Evolutionary conservation across 768 basidiomycete species (phyloP).

Genomic region (Hypholoma sublateritium): DNA sequence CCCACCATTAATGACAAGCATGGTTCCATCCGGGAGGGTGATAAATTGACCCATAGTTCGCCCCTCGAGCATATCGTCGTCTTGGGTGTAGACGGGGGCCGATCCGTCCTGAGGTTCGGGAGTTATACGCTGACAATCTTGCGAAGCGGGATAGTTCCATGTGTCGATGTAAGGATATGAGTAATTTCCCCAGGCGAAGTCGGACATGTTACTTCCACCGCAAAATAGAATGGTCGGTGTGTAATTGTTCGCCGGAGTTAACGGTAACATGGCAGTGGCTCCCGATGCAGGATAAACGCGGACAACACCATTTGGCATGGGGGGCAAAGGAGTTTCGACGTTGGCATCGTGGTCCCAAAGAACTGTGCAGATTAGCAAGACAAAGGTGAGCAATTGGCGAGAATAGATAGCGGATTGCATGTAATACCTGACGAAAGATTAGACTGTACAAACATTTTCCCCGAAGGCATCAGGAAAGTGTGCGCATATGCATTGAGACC

Average conservation of each 20-base stretch:
- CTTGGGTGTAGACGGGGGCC: constrained; percentile 57
- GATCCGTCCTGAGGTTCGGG: constrained; percentile 80
- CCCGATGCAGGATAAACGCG: constrained; percentile 92
- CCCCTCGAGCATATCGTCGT: constrained; percentile 72
- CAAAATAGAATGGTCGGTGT: constrained; percentile 86
- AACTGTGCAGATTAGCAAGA: constrained; percentile 14
- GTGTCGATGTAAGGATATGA: constrained; percentile 71
- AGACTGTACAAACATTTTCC: constrained; percentile 80
- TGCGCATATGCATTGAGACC: constrained; percentile 80
- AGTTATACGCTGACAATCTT: constrained; percentile 79
- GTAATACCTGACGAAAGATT: constrained; percentile 71
- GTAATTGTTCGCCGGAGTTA: constrained; percentile 89
- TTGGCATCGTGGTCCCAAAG: constrained; percentile 44
- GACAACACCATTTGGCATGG: constrained; percentile 71
- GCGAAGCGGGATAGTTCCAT: constrained; percentile 66
- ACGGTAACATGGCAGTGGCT: constrained; percentile 85
- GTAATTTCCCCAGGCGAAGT: constrained; percentile 75
- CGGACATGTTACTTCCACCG: constrained; percentile 81
- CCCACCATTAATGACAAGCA: constrained; percentile 85
- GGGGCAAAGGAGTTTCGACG: constrained; percentile 59
- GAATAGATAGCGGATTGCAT: constrained; percentile 1
- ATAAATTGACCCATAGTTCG: constrained; percentile 95
- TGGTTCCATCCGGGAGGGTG: constrained; percentile 71
- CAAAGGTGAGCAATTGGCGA: background rate
- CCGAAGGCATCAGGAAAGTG: constrained; percentile 72